Evolutionary conservation across 148 eudicot genomes (phyloP).

Genomic region (Oxyria digyna): DNA sequence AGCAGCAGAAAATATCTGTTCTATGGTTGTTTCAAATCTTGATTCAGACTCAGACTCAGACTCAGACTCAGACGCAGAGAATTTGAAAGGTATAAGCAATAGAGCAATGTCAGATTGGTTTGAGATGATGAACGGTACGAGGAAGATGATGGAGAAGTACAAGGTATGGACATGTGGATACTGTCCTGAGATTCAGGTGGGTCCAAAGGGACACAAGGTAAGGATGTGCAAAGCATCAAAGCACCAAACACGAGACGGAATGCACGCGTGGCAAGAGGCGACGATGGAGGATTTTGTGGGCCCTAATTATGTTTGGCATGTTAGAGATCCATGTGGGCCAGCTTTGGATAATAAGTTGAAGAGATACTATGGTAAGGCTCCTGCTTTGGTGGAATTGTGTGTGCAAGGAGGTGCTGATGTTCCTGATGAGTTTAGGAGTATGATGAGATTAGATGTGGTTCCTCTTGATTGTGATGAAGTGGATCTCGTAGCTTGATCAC

Average conservation of each 20-base stretch:
- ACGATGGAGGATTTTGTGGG: slow-evolving; percentile 46
- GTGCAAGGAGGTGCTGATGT: slow-evolving; percentile 57
- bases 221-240: slow-evolving; percentile 51
- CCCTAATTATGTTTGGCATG: slow-evolving; percentile 66
- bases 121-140: slow-evolving; percentile 47
- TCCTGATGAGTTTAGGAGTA: slow-evolving; percentile 37
- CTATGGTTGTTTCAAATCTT: slow-evolving; percentile 5
- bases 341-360: slow-evolving; percentile 37
- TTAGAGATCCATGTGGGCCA: slow-evolving; percentile 24
- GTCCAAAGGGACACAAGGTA: slow-evolving; percentile 61
- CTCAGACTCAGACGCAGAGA: slow-evolving; percentile 1
- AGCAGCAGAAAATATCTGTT: slow-evolving; percentile 4
- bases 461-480: slow-evolving; percentile 57
- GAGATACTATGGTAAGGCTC: slow-evolving; percentile 57
- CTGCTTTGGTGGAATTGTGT: slow-evolving; percentile 55
- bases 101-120: slow-evolving; percentile 36
- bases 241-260: slow-evolving; percentile 55
- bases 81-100: slow-evolving; percentile 21
- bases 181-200: slow-evolving; percentile 62
- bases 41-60: no score
- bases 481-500: slow-evolving; percentile 61
- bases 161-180: slow-evolving; percentile 52
- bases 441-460: slow-evolving; percentile 68
- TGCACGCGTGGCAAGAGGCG: slow-evolving; percentile 74
- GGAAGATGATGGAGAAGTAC: slow-evolving; percentile 47